A percentile compares a stretch with the other conserved stretches of the same genome.
Conservation (phyloP, 1,284 basidiomycete species). For the Athelia sp. region DNA sequence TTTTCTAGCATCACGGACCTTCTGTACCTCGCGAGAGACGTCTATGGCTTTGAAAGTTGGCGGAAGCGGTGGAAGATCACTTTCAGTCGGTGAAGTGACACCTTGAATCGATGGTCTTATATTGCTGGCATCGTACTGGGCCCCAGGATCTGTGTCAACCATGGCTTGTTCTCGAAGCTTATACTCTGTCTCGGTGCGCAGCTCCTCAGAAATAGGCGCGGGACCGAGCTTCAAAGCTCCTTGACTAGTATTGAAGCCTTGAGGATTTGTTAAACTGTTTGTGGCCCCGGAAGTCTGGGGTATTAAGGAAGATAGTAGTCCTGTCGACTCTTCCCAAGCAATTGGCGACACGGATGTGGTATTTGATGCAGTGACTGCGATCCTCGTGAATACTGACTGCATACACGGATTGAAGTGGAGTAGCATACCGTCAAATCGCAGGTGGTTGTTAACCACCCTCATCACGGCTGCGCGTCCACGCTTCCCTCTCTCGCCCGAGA, state of each 20-base stretch:
- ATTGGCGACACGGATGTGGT: constrained; percentile 56
- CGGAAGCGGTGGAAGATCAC: constrained; percentile 78
- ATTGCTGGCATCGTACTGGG: constrained; percentile 59
- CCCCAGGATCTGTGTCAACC: constrained; percentile 60
- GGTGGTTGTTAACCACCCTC: constrained; percentile 90
- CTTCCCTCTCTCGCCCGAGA: constrained; percentile 76
- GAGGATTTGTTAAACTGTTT: constrained; percentile 44
- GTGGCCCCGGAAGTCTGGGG: constrained; percentile 50
- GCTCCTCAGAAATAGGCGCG: constrained; percentile 71
- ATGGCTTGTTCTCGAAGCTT: constrained; percentile 67
- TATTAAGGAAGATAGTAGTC: constrained; percentile 73
- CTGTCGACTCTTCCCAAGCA: constrained; percentile 80
- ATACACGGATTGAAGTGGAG: constrained; percentile 6
- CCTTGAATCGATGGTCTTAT: constrained; percentile 47
- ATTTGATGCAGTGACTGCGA: constrained; percentile 64
- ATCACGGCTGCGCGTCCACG: constrained; percentile 82
- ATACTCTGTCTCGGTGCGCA: constrained; percentile 76
- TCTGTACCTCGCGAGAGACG: constrained; percentile 88
- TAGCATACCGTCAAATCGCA: constrained; percentile 83
- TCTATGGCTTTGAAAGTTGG: constrained; percentile 83
- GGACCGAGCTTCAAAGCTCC: constrained; percentile 83
- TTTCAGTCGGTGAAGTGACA: constrained; percentile 56
- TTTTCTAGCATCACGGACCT: constrained; percentile 85
- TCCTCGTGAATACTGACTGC: constrained; percentile 19
- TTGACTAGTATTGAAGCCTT: constrained; percentile 70